These are phyloP conservation scores for Cyclotella sp. DNA, from an alignment of 108 stramenopile genomes.

Conservation along the genomic window DNA sequence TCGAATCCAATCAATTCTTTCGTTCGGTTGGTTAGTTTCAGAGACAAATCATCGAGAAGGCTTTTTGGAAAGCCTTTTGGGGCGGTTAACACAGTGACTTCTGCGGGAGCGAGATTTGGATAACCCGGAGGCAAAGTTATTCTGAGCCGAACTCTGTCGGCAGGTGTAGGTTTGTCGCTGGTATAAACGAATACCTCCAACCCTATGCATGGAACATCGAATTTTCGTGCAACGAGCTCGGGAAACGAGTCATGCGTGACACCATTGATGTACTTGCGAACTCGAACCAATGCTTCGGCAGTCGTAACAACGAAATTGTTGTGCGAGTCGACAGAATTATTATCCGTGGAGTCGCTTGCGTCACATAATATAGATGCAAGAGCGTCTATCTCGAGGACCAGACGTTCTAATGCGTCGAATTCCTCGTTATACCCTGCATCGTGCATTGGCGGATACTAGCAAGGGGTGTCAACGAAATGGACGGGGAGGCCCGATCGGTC, in stretches of 20 bases:
- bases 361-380: constrained; percentile 49
- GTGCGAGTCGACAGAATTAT: constrained; percentile 11
- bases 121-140: constrained; percentile 47
- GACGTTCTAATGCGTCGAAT: constrained; percentile 47
- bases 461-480: no score
- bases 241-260: neutral
- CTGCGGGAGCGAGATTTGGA: constrained; percentile 33
- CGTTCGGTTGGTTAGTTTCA: constrained; percentile 31
- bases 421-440: neutral
- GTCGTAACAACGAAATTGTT: constrained; percentile 12
- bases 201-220: constrained; percentile 39
- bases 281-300: constrained; percentile 10
- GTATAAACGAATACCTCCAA: constrained; percentile 16
- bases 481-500: no score
- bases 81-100: constrained; percentile 33
- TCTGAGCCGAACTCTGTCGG: constrained; percentile 25
- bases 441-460: neutral
- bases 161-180: neutral
- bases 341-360: neutral
- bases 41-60: constrained; percentile 37
- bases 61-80: constrained; percentile 21
- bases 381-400: constrained; percentile 57
- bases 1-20: constrained; percentile 47
- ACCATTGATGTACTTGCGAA: constrained; percentile 2
- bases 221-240: neutral